Conservation (phyloP, 2,329 filamentous ascomycete species). For the Aspergillus ustus region DNA sequence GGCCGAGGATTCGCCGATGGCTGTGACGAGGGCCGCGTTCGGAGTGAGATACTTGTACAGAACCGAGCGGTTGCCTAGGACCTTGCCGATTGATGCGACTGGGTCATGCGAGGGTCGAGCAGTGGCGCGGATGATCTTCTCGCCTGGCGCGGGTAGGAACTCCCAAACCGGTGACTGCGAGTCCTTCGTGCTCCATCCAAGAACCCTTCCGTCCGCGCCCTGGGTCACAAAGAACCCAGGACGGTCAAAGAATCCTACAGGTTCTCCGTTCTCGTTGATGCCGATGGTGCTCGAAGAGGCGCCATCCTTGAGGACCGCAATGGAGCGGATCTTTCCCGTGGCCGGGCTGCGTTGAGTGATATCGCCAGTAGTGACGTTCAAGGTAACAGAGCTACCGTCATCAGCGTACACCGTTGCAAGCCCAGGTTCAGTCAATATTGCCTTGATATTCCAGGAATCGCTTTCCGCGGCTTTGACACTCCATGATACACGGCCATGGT, state of each 20-base stretch:
- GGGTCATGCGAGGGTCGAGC: constrained; percentile 77
- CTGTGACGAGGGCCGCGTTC: constrained; percentile 78
- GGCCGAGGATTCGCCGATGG: constrained; percentile 66
- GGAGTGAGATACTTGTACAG: constrained; percentile 97
- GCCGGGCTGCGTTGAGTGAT: constrained; percentile 39
- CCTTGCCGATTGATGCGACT: constrained; percentile 91
- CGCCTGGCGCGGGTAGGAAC: constrained; percentile 68
- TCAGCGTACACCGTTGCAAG: constrained; percentile 63
- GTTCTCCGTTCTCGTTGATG: constrained; percentile 42
- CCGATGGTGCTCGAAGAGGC: constrained; percentile 33
- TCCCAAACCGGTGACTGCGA: constrained; percentile 66
- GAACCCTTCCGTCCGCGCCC: constrained; percentile 45
- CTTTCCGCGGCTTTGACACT: constrained; percentile 67
- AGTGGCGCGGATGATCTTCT: constrained; percentile 71
- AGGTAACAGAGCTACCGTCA: constrained; percentile 64
- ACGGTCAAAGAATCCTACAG: constrained; percentile 35
- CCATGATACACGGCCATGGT: constrained; percentile 77
- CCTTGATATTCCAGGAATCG: constrained; percentile 68
- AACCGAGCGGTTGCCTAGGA: constrained; percentile 88
- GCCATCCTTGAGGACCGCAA: constrained; percentile 37
- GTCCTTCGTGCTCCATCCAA: constrained; percentile 48
- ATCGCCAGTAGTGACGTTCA: constrained; percentile 51
- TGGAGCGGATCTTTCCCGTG: constrained; percentile 35
- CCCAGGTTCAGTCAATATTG: constrained; percentile 67
- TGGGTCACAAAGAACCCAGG: constrained; percentile 47